Conservation (phyloP, 257 asterid genomes). For the Solanum virginianum region DNA sequence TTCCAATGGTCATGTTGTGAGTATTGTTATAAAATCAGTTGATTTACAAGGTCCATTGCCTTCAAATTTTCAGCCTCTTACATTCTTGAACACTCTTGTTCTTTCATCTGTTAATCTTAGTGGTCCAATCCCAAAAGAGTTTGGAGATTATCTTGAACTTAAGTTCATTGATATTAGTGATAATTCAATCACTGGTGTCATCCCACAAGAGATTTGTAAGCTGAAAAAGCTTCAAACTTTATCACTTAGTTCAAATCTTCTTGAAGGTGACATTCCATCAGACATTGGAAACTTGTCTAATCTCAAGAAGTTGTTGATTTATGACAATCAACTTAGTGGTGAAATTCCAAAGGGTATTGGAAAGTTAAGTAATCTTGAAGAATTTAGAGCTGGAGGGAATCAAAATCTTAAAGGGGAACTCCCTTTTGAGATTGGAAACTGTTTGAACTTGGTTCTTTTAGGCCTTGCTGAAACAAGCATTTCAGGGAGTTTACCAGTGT, state of each 20-base stretch:
- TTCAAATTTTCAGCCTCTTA: constrained; percentile 45
- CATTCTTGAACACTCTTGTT: constrained; percentile 39
- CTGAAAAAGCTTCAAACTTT: constrained; percentile 41
- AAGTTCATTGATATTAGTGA: constrained; percentile 51
- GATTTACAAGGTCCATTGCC: constrained; percentile 84
- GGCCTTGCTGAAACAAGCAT: constrained; percentile 87
- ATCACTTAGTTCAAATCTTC: constrained; percentile 40
- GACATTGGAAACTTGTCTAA: constrained; percentile 50
- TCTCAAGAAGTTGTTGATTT: constrained; percentile 42
- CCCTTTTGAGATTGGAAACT: constrained; percentile 78
- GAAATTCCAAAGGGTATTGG: constrained; percentile 66
- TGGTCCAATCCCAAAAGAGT: constrained; percentile 63
- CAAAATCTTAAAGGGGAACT: constrained; percentile 63
- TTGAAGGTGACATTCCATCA: constrained; percentile 51
- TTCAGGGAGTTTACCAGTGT: constrained; percentile 59
- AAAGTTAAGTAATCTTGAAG: constrained; percentile 40
- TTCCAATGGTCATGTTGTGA: constrained; percentile 39
- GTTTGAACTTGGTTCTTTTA: constrained; percentile 41
- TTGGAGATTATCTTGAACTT: constrained; percentile 52
- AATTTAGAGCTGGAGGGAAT: constrained; percentile 82
- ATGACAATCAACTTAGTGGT: constrained; percentile 74
- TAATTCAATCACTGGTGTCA: constrained; percentile 58
- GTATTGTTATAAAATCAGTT: constrained; percentile 39
- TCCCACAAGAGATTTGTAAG: constrained; percentile 57
- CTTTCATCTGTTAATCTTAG: constrained; percentile 71